Conservation (phyloP, 441 rosid genomes). For the Theobroma grandiflorum region DNA sequence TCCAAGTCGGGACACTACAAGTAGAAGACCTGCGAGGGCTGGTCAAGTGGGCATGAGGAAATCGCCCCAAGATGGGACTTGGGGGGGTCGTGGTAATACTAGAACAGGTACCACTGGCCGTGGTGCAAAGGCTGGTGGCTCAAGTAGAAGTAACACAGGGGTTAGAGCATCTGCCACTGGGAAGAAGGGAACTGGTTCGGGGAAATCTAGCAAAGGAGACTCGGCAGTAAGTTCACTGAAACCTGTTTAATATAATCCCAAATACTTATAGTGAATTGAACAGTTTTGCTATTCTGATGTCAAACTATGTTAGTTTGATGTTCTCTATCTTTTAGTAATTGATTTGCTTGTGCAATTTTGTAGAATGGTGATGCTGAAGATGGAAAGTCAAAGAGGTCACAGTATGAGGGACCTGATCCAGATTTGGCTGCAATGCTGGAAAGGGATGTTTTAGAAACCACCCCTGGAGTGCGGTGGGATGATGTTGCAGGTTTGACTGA, state of each 20-base stretch:
- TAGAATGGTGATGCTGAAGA: constrained; percentile 95
- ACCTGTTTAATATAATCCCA: not conserved
- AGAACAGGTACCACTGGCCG: constrained; percentile 72
- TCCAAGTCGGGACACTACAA: constrained; percentile 79
- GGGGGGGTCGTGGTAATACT: constrained; percentile 84
- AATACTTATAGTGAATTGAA: not conserved
- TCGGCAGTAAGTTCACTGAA: constrained; percentile 59
- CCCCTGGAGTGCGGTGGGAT: constrained; percentile 98
- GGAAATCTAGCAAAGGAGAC: constrained; percentile 81
- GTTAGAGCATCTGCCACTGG: constrained; percentile 76
- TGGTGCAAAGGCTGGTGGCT: constrained; percentile 69
- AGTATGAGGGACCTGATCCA: constrained; percentile 97
- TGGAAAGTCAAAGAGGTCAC: constrained; percentile 79
- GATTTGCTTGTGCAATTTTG: constrained; percentile 34
- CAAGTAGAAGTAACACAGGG: constrained; percentile 64
- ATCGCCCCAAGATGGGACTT: constrained; percentile 92
- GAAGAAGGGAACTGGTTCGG: constrained; percentile 76
- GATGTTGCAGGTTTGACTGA: constrained; percentile 99
- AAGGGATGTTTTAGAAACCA: constrained; percentile 97
- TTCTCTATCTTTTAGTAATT: constrained; percentile 19
- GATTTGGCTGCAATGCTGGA: constrained; percentile 99
- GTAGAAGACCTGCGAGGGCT: constrained; percentile 81
- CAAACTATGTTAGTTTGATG: constrained; percentile 13
- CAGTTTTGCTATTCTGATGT: not conserved
- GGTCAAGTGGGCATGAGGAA: constrained; percentile 84